Base-by-base conservation (phyloP, 2,329 filamentous ascomycete genomes). In the Hypoxylon sp. region DNA sequence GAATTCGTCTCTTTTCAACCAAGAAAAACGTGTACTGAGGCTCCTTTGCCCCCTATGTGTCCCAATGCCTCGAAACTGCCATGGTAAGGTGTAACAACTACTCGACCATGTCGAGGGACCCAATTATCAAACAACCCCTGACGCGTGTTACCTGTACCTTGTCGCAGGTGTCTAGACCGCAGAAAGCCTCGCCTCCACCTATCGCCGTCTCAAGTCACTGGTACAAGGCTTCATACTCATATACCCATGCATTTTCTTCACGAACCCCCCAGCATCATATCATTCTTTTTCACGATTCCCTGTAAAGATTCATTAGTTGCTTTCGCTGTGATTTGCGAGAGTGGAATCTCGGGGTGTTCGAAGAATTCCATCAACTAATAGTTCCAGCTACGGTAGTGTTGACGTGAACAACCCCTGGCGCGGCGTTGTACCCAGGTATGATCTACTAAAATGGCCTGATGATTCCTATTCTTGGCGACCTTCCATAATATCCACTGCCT, bases 341-440 rank as follows among this genome's bases (percentile, higher is more conserved):
- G n/a, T 36, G 31, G 13, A 36, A 47, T 40, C 29, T 23, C 40
- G 29, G 16, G 29, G 31, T 13, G 47, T 48, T 35, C 17, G 30
- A 45, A 40, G 41, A 41, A 34, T 38, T 43, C 37, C 31, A 32
- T 52, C 29, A 29, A 26, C 25, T 55, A 48, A 47, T 42, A 37
- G 25, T 34, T 20, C 19, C 34, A 61, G 35, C 46, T 45, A 40
- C 30, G 44, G 54, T 40, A 44, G 35, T 21, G 38, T 57, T 57
- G 53, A 54, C 45, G 44, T 54, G 37, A 63, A 61, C 64, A 56
- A 67, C 65, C 61, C 62, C 61, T 48, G 59, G 61, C 61, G 62
- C 67, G 65, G 66, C 67, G 69, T 69, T 64, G 66, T 69, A 67
- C 64, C 62, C 65, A 71, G 67, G 73, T 75, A 75, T 76, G 72